Percentiles rank a stretch among this genome's conserved stretches.
Evolutionary conservation across 2,329 filamentous ascomycete genomes (phyloP).

Genomic region (Botrytis aclada): DNA sequence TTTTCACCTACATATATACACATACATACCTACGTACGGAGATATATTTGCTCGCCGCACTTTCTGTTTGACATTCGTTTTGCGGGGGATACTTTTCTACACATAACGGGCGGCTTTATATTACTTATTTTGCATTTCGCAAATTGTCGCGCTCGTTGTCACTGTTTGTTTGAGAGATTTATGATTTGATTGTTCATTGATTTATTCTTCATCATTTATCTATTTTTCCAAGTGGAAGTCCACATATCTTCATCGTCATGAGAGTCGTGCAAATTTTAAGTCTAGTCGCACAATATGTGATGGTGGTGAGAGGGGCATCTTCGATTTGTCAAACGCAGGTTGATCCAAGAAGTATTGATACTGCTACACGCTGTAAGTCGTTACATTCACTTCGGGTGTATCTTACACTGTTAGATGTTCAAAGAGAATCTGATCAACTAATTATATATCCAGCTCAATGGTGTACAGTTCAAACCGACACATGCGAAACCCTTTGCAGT

Average conservation of each 20-base stretch:
- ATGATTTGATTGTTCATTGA: not conserved
- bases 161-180: not conserved
- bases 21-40: not conserved
- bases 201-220: not conserved
- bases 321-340: not conserved
- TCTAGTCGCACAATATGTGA: not conserved
- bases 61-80: not conserved
- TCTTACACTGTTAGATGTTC: no score
- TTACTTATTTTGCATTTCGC: not conserved
- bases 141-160: not conserved
- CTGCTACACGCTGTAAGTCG: not conserved
- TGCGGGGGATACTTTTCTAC: not conserved
- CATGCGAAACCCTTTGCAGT: conserved; percentile 58
- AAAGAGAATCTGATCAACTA: not conserved
- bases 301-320: not conserved
- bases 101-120: not conserved
- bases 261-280: not conserved
- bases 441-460: conserved; percentile 43
- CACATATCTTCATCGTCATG: not conserved
- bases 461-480: conserved; percentile 57
- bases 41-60: not conserved
- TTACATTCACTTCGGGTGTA: not conserved
- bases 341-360: not conserved
- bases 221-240: not conserved
- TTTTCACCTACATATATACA: not conserved